Conservation (phyloP, 2,329 filamentous ascomycete genomes). For the Stagonosporopsis tanaceti region DNA sequence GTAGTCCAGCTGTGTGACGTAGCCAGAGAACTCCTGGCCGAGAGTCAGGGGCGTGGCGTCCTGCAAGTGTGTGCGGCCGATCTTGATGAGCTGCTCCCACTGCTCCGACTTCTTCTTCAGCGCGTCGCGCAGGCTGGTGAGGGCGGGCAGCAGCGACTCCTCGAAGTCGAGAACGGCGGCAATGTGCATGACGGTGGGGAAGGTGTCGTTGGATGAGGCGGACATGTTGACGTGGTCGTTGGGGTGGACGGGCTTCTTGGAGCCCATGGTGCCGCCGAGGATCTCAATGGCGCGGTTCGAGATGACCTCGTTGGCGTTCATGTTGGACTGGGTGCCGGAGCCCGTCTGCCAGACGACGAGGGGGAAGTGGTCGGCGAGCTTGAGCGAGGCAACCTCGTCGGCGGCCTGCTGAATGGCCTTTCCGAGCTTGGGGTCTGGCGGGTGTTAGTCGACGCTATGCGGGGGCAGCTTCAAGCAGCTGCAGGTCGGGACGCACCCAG, state of each 20-base stretch:
- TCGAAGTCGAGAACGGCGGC: conserved; percentile 94
- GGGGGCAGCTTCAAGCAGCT: not conserved
- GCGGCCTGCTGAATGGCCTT: conserved; percentile 95
- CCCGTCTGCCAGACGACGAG: conserved; percentile 99
- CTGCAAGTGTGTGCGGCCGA: conserved; percentile 95
- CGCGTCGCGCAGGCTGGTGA: conserved; percentile 81
- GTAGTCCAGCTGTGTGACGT: conserved; percentile 91
- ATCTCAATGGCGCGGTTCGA: conserved; percentile 99
- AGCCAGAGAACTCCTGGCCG: conserved; percentile 97
- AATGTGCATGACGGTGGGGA: conserved; percentile 99
- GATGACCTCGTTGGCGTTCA: conserved; percentile 99
- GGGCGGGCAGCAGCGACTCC: conserved; percentile 80
- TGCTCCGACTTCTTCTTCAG: conserved; percentile 88
- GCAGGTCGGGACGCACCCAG: conserved; percentile 66
- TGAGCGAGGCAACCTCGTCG: conserved; percentile 88
- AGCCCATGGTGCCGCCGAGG: conserved; percentile 89
- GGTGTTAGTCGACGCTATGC: conserved; percentile 28
- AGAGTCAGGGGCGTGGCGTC: conserved; percentile 95
- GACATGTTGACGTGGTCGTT: conserved; percentile 99
- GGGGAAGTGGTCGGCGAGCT: conserved; percentile 96
- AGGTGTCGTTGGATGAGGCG: conserved; percentile 98
- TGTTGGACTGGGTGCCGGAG: conserved; percentile 98
- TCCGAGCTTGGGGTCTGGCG: conserved; percentile 81
- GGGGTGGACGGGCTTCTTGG: conserved; percentile 98
- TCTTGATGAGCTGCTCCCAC: conserved; percentile 98